Percentiles rank a stretch among this genome's conserved stretches.
Evolutionary conservation across 768 basidiomycete genomes (phyloP).

Genomic region (Pleurotus platypus): DNA sequence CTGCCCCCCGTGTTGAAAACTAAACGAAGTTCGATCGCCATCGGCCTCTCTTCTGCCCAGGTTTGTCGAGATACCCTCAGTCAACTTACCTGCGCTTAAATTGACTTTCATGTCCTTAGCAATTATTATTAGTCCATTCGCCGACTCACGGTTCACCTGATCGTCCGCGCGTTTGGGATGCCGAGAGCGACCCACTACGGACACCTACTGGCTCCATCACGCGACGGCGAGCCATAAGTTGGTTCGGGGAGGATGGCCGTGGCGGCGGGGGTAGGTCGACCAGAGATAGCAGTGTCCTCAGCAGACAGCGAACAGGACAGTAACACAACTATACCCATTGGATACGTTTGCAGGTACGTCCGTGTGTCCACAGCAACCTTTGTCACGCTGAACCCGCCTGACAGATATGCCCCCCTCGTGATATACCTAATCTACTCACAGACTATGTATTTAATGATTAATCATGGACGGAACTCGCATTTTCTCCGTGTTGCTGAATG

Average conservation of each 20-base stretch:
- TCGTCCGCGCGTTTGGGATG: slow-evolving; percentile 20
- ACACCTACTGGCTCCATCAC: slow-evolving; percentile 24
- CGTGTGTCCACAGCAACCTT: no score
- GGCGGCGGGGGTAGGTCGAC: slow-evolving; percentile 16
- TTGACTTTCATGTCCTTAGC: slow-evolving; percentile 29
- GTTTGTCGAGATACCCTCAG: slow-evolving; percentile 28
- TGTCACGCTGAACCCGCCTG: no score
- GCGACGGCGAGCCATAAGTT: slow-evolving; percentile 37
- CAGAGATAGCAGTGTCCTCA: slow-evolving; percentile 7
- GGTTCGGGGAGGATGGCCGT: slow-evolving; percentile 32
- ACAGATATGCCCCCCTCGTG: no score
- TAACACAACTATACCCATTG: neutral
- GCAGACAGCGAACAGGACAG: neutral
- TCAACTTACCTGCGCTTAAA: neutral
- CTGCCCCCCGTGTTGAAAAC: slow-evolving; percentile 45
- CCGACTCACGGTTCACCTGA: slow-evolving; percentile 49
- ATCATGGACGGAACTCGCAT: neutral
- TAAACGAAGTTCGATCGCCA: slow-evolving; percentile 54
- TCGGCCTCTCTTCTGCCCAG: slow-evolving; percentile 76
- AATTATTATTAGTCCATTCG: slow-evolving; percentile 62
- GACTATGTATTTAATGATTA: neutral
- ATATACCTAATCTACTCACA: no score
- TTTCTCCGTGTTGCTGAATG: neutral
- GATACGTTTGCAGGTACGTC: neutral
- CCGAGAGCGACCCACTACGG: slow-evolving; percentile 28